These are phyloP conservation scores for Yamadazyma insecticola DNA, from an alignment of 805 yeast species.

Conservation along the genomic window DNA sequence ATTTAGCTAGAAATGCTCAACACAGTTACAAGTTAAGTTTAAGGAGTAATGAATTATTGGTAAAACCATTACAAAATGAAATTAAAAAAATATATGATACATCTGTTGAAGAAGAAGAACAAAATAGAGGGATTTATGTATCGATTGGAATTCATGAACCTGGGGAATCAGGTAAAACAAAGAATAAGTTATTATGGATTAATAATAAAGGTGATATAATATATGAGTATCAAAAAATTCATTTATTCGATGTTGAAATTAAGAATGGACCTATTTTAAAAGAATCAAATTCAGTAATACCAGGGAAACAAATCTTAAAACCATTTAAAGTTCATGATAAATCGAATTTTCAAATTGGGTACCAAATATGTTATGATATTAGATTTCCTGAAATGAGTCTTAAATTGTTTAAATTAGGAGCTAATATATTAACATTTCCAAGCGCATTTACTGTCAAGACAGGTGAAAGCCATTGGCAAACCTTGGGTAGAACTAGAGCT, in stretches of 20 bases:
- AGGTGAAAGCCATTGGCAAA: slow-evolving; percentile 88
- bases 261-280: slow-evolving; percentile 74
- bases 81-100: slow-evolving; percentile 31
- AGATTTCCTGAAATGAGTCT: slow-evolving; percentile 81
- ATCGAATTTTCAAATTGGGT: slow-evolving; percentile 47
- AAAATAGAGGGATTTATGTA: slow-evolving; percentile 50
- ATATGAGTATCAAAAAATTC: slow-evolving; percentile 77
- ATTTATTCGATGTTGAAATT: slow-evolving; percentile 84
- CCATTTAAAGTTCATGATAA: slow-evolving; percentile 50
- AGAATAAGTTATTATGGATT: slow-evolving; percentile 73
- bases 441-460: slow-evolving; percentile 92
- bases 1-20: slow-evolving; percentile 63
- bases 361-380: slow-evolving; percentile 80
- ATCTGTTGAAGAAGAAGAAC: slow-evolving; percentile 7
- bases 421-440: slow-evolving; percentile 75
- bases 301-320: slow-evolving; percentile 52
- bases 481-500: slow-evolving; percentile 78
- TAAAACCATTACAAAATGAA: slow-evolving; percentile 41
- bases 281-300: slow-evolving; percentile 77
- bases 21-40: slow-evolving; percentile 63
- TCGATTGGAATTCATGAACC: slow-evolving; percentile 92
- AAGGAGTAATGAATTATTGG: slow-evolving; percentile 31
- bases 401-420: slow-evolving; percentile 61
- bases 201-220: slow-evolving; percentile 57
- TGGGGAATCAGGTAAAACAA: slow-evolving; percentile 36